Evolutionary conservation across 1,284 basidiomycete genomes (phyloP), one percentile per base, ranked within the genome.

Genomic region (Termitomyces sp.): DNA sequence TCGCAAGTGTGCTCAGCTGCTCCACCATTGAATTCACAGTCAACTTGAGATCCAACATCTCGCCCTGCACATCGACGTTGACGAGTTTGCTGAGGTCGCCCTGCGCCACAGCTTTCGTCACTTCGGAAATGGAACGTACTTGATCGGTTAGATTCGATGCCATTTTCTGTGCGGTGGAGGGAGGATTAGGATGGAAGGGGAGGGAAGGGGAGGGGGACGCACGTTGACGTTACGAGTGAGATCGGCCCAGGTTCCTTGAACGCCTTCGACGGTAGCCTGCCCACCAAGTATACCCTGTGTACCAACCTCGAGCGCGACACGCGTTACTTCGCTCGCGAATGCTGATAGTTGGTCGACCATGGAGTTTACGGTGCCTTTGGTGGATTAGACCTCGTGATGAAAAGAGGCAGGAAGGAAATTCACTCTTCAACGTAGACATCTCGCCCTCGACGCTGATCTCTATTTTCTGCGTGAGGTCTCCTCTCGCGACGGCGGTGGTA

Each of bases 121-220:
- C 96, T 66, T 92, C 86, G 1, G 96, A 96, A 59, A 99, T 98
- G 55, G 93, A 94, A 63, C 95, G 88, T 61, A 98, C 96, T 82
- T 99, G 96, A 64, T 95, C 90, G 1, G 96, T 98, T 63, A 98
- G 76, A 69, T 96, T 97, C 50, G 83, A 84, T 0, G 94, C 94
- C 76, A 78, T 79, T 78, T 94, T 86, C 90, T 92, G 79, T 81
- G 36, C 2, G 33, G 6, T 13, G n/a, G 26, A 34, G 43, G 40
- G 45, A 6, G 15, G 1, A 24, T n/a, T 4, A 34, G 30, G 10
- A 15, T 21, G 19, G 36, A 15, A 19, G 34, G 34, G 45, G 55
- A 42, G 54, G 81, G 81, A 52, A 24, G 30, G 40, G 34, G 1
- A 24, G 36, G n/a, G 36, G n/a, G 1, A 71, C 64, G 28, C 58